Base-by-base conservation (phyloP, 768 basidiomycete species). In the Mycena capillaripes region DNA sequence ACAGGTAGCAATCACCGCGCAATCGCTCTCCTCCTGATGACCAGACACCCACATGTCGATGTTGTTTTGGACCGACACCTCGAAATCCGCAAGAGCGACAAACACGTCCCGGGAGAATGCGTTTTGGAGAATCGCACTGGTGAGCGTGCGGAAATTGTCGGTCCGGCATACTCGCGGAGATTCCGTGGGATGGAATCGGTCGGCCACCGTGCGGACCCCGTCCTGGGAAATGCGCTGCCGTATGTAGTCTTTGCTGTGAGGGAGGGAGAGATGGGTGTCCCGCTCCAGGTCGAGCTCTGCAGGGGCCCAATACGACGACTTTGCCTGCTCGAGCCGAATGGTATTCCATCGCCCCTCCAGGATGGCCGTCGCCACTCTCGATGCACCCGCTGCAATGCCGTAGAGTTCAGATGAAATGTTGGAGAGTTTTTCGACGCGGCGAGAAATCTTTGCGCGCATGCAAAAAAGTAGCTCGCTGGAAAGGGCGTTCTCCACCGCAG, bases 351-450 rank as follows among this genome's bases (percentile, higher is more conserved):
- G 78, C 4, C 29, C 32, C 67, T 83, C 76, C 23, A 87, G 67
- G 7, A 82, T 46, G 8, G 46, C 29, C 52, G 68, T 56, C 50
- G 72, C 78, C 29, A 64, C 72, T 25, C 76, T 50, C 2, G 78
- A 73, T 0, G 79, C 71, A 16, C 69, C 63, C 8, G 71, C 57
- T 19, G 78, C 80, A 21, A 30, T 11, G 32, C 75, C 42, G 32
- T 81, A 44, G 17, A 59, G 65, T 6, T 72, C 48, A 21, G 81
- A 57, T 29, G 77, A 63, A 46, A 79, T 50, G 75, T 73, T 46
- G 79, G 73, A 70, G n/a, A 87, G 79, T 71, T 88, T 88, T 42
- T 72, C 67, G 40, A 85, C 64, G 16, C 86, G 81, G 30, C 82
- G 77, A 9, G 78, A 78, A 17, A 86, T 73, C 76, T 87, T 88